A percentile compares a stretch with the other conserved stretches of the same genome.
These are phyloP conservation scores for Pythium angustatum DNA, from an alignment of 352 stramenopile species.

Conservation along the genomic window DNA sequence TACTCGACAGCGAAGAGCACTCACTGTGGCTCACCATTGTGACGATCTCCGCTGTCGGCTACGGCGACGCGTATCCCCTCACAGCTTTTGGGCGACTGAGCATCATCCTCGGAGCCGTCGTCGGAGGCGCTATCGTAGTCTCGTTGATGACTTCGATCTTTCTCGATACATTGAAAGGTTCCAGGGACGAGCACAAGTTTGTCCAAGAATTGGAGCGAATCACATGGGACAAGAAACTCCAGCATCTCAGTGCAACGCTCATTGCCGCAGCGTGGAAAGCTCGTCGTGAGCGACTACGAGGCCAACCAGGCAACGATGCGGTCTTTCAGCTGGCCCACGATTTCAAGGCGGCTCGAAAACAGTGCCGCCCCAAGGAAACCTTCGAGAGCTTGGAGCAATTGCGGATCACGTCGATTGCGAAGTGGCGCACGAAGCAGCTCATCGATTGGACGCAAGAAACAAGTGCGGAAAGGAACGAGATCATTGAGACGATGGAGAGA, in stretches of 20 bases:
- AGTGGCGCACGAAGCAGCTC: slow-evolving; percentile 24
- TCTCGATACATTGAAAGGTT: slow-evolving; percentile 58
- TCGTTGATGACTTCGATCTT: slow-evolving; percentile 71
- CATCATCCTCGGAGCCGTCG: slow-evolving; percentile 50
- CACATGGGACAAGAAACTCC: slow-evolving; percentile 40
- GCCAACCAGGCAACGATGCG: background rate
- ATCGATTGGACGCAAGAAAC: slow-evolving; percentile 17
- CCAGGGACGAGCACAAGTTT: slow-evolving; percentile 53
- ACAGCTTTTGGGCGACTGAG: slow-evolving; percentile 45
- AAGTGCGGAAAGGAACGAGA: slow-evolving; percentile 4
- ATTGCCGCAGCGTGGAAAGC: slow-evolving; percentile 43
- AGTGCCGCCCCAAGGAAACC: slow-evolving; percentile 17
- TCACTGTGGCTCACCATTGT: slow-evolving; percentile 67
- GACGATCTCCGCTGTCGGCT: slow-evolving; percentile 62
- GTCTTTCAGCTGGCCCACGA: slow-evolving; percentile 22
- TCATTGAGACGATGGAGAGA: slow-evolving; percentile 13
- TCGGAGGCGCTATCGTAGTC: slow-evolving; percentile 52
- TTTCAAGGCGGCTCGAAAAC: slow-evolving; percentile 17
- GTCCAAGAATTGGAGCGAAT: slow-evolving; percentile 46
- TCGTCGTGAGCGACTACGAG: background rate
- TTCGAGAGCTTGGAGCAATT: slow-evolving; percentile 26
- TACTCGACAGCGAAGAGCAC: slow-evolving; percentile 55
- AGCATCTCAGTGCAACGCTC: slow-evolving; percentile 32
- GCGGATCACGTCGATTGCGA: slow-evolving; percentile 16
- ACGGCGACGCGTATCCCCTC: slow-evolving; percentile 59